Percentiles rank a stretch among this genome's conserved stretches.
These are phyloP conservation scores for Fusarium sp. DNA, from an alignment of 2,329 filamentous ascomycete genomes.

Conservation along the genomic window DNA sequence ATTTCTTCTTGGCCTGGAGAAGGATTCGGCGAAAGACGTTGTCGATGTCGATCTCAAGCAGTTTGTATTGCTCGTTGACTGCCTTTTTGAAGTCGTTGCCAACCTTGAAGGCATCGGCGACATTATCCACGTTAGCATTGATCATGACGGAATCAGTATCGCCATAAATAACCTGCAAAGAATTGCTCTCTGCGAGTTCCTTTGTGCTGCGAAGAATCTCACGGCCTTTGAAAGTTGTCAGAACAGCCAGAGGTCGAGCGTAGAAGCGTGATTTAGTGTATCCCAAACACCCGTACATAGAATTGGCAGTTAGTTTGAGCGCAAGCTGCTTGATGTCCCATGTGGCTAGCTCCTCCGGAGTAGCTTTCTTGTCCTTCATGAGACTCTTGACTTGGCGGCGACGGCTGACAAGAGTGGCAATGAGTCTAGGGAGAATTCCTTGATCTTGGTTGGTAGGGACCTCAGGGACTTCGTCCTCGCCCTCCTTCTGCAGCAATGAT, in stretches of 20 bases:
- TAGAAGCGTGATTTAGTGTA: slow-evolving; percentile 98
- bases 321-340: slow-evolving; percentile 99
- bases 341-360: slow-evolving; percentile 85
- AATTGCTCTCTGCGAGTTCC: slow-evolving; percentile 89
- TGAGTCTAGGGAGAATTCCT: slow-evolving; percentile 89
- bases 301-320: slow-evolving; percentile 96
- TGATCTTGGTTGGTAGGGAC: slow-evolving; percentile 81
- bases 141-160: slow-evolving; percentile 99
- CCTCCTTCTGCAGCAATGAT: slow-evolving; percentile 60
- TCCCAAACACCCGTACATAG: slow-evolving; percentile 98
- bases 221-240: slow-evolving; percentile 96
- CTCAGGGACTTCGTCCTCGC: slow-evolving; percentile 89
- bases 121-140: slow-evolving; percentile 96
- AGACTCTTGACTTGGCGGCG: slow-evolving; percentile 93
- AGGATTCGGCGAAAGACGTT: slow-evolving; percentile 95
- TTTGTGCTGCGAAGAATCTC: slow-evolving; percentile 98
- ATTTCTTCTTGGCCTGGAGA: slow-evolving; percentile 99
- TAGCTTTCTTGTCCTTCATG: slow-evolving; percentile 94
- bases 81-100: slow-evolving; percentile 94
- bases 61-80: slow-evolving; percentile 91
- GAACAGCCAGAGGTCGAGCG: slow-evolving; percentile 90
- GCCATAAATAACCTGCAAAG: slow-evolving; percentile 96
- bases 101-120: slow-evolving; percentile 89
- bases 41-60: slow-evolving; percentile 98
- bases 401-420: slow-evolving; percentile 89